These are phyloP conservation scores for Periconia sp. DNA, from an alignment of 2,329 filamentous ascomycete genomes.

Conservation along the genomic window DNA sequence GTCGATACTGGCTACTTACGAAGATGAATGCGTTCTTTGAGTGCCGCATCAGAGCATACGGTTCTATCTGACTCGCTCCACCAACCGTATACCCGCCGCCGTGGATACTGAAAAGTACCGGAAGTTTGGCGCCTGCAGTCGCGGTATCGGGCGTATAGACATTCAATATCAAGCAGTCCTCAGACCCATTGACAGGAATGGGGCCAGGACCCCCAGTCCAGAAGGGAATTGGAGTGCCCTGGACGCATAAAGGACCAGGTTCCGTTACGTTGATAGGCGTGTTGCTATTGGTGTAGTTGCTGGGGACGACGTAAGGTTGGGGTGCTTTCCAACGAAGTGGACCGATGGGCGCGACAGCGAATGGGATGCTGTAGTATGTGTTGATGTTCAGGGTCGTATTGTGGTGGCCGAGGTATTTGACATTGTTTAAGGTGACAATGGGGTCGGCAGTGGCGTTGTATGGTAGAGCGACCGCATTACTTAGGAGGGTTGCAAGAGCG, in stretches of 20 bases:
- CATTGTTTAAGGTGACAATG: constrained; percentile 17
- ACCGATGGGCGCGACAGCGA: constrained; percentile 34
- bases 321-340: constrained; percentile 40
- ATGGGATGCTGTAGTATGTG: constrained; percentile 29
- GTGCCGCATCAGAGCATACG: constrained; percentile 33
- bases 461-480: not conserved
- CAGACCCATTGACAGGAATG: constrained; percentile 11
- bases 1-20: constrained; percentile 66
- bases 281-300: constrained; percentile 18
- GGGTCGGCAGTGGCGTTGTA: constrained; percentile 3
- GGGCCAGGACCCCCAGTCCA: constrained; percentile 9
- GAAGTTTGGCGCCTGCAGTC: constrained; percentile 23
- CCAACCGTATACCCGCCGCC: constrained; percentile 38
- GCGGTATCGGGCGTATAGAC: constrained; percentile 33
- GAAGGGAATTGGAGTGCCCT: constrained; percentile 25
- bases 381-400: constrained; percentile 17
- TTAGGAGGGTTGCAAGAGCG: not conserved
- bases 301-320: constrained; percentile 27
- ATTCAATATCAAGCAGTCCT: constrained; percentile 45
- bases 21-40: constrained; percentile 51
- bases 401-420: constrained; percentile 16
- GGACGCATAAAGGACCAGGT: constrained; percentile 31
- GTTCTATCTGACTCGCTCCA: constrained; percentile 21
- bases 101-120: constrained; percentile 44
- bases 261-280: constrained; percentile 31